A percentile compares a stretch with the other conserved stretches of the same genome.
phyloP scores from a whole-genome alignment of 1,139 yeast genomes.

The Pneumocystis oryctolagi region DNA sequence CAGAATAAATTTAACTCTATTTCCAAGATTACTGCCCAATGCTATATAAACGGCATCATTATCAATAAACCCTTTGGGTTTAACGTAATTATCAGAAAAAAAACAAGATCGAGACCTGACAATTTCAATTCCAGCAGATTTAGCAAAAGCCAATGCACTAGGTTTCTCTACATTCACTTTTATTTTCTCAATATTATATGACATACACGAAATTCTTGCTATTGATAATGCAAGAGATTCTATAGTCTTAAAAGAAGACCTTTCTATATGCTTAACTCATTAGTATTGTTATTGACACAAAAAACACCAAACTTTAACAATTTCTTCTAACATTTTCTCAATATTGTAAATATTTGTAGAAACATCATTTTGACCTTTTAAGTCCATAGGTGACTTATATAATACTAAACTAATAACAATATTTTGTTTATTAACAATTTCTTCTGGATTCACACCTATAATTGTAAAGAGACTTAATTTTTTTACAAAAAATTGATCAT shows the following conservation, averaged over 20 bases:
- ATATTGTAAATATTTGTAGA: conserved; percentile 20
- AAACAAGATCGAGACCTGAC: conserved; percentile 32
- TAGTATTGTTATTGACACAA: conserved; percentile 21
- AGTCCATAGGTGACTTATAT: conserved; percentile 18
- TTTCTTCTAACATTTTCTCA: conserved; percentile 22
- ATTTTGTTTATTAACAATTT: conserved; percentile 62
- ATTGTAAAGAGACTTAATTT: conserved; percentile 52
- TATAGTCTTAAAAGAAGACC: conserved; percentile 71
- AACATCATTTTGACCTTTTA: neutral
- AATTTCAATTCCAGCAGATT: conserved; percentile 78
- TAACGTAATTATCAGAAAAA: conserved; percentile 14
- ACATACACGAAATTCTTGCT: conserved; percentile 44
- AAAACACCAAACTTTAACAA: conserved; percentile 8
- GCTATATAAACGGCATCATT: conserved; percentile 57
- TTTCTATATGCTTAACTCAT: conserved; percentile 43
- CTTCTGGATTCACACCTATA: conserved; percentile 86
- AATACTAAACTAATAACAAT: conserved; percentile 45
- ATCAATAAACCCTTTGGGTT: conserved; percentile 8
- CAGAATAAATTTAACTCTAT: conserved; percentile 46
- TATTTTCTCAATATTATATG: conserved; percentile 28
- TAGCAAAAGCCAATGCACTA: conserved; percentile 72
- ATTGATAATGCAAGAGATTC: conserved; percentile 75
- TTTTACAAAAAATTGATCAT: conserved; percentile 35
- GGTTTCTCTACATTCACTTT: conserved; percentile 65
- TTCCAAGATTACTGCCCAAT: conserved; percentile 78